Evolutionary conservation across 148 eudicot species (phyloP), one percentile per base, ranked within the genome.

Genomic region (Limonium bicolor): DNA sequence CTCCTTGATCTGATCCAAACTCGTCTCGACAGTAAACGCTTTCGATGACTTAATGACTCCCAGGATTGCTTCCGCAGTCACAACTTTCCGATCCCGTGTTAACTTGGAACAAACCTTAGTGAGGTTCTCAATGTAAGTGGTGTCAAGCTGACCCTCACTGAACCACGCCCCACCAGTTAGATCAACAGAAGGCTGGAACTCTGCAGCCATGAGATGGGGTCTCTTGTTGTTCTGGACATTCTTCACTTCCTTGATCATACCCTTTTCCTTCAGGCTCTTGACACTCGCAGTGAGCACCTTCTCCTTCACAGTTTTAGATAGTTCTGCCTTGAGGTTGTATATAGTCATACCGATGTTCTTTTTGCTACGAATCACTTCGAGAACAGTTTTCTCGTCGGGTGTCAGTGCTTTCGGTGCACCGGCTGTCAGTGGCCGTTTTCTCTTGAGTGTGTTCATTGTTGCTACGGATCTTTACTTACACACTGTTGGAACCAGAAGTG

Each of bases 101-200:
- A 44, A 24, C 32, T 17, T 32, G 9, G 13, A 20, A 61, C 74
- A 67, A 0, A 42, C 1, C 3, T 20, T 14, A 50, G 36, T 70
- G 4, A 84, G 64, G 4, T 1, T 14, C 0, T 12, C 43, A 5
- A 84, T 71, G 51, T 62, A 54, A 0, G 48, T 65, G 6, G 1
- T 38, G 53, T 84, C 82, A 7, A 90, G 77, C 1, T 55, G 29
- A 27, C 95, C 95, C 4, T 69, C 77, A 0, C 39, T 56, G 51
- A 77, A 84, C 87, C 87, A 90, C 14, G 46, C 63, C 19, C 93
- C 99, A 12, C 99, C 95, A 2, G 80, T 77, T 10, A 85, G 23
- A 37, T 72, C 82, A 27, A 46, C 62, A 0, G 95, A 72, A 4
- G 95, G 82, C 54, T 80, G 74, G 41, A 77, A 72, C 54, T 90